Base-by-base conservation (phyloP, 352 stramenopile species). In the Phytophthora tubulina region DNA sequence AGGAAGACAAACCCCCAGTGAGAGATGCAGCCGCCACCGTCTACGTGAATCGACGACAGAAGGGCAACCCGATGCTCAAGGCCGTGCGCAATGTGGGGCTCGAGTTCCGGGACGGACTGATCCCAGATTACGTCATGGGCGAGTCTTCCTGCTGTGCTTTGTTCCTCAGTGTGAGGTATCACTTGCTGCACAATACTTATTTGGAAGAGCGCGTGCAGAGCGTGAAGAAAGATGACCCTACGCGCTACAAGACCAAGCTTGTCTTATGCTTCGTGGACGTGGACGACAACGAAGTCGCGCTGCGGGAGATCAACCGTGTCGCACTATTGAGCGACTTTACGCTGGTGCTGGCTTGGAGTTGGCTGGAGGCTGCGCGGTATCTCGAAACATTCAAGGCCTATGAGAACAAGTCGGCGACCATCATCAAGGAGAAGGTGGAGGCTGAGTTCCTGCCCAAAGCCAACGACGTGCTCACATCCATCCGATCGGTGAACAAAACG, bases 321-420 rank as follows among this genome's bases (percentile, higher is more conserved):
- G 82, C 93, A 32, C 83, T 99, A 41, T 73, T 93, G 46, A 96
- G 95, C 59, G 86, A 96, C 67, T 96, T 98, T 71, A 98, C 96
- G 7, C 73, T 99, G 10, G 86, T 99, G 48, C 74, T 99, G 36
- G 84, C 94, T 9, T 99, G 97, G 97, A 98, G 85, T 49, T 95
- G 86, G 88, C 74, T 92, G 67, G 97, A 99, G 75, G 94, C 92
- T 35, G 97, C 96, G 51, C 81, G 97, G 38, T 99, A 99, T 73
- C 64, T 99, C 9, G 97, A 99, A 85, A 99, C 97, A 21, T 93
- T 98, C 57, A 99, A 99, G 80, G 85, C 88, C 13, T 98, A 98
- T 68, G 96, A 99, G 74, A 95, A 98, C 61, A 99, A 98, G 73
- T 94, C 97, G 78, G 90, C 95, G 33, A 91, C 86, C 32, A 86